Evolutionary conservation across 2,329 filamentous ascomycete species (phyloP).

Genomic region (Apiospora aurea): DNA sequence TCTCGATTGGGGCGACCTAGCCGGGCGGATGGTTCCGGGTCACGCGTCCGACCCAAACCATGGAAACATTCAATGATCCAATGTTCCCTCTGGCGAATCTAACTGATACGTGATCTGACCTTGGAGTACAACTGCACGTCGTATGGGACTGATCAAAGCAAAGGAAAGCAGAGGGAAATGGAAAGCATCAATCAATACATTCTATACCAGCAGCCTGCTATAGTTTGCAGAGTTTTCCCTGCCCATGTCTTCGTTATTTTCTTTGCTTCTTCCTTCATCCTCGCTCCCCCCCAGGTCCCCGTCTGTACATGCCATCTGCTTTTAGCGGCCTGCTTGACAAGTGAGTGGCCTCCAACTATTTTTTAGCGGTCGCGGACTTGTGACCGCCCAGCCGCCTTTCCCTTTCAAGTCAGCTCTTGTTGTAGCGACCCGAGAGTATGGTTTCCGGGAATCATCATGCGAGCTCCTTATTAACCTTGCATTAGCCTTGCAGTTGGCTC

Average conservation of each 20-base stretch:
- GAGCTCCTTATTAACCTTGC: slow-evolving; percentile 28
- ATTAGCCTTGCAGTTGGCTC: slow-evolving; percentile 28
- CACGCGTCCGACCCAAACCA: slow-evolving; percentile 1
- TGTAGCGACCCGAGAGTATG: slow-evolving; percentile 26
- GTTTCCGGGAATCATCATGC: slow-evolving; percentile 27
- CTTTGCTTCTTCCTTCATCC: not conserved
- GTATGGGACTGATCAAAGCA: not conserved
- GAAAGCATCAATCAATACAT: slow-evolving; percentile 1
- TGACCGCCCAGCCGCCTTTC: slow-evolving; percentile 20
- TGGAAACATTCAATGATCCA: not conserved
- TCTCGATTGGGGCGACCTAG: slow-evolving; percentile 12
- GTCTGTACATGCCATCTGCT: not conserved
- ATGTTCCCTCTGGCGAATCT: not conserved
- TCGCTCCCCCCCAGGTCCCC: not conserved
- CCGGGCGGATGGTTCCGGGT: slow-evolving; percentile 17
- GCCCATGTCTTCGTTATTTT: not conserved
- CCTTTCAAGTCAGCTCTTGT: slow-evolving; percentile 21
- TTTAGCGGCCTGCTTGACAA: slow-evolving; percentile 5
- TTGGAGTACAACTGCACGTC: not conserved
- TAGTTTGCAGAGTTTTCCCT: slow-evolving; percentile 15
- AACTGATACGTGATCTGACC: slow-evolving; percentile 1
- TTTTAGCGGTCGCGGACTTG: not conserved
- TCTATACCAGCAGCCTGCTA: not conserved
- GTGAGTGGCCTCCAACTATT: not conserved
- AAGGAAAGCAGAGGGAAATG: not conserved